Conservation (phyloP, 768 basidiomycete genomes). For the Rhizopogon sp. region DNA sequence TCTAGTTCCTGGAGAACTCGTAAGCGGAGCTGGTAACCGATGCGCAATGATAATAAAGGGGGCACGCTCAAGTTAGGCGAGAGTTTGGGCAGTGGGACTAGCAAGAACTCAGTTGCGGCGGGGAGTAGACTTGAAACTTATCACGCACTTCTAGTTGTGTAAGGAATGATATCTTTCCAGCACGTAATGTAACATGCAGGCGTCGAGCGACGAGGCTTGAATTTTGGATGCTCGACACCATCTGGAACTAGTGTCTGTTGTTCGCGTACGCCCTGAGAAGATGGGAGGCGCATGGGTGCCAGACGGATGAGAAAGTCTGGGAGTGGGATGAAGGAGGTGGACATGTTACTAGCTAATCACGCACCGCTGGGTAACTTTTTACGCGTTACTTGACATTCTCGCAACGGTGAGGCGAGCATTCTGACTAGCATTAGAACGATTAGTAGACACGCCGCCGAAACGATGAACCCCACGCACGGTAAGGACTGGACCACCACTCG, state of each 20-base stretch:
- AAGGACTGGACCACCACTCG: constrained; percentile 71
- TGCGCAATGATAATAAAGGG: constrained; percentile 46
- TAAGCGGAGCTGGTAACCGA: constrained; percentile 62
- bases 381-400: constrained; percentile 46
- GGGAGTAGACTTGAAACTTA: constrained; percentile 13
- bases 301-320: constrained; percentile 68
- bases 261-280: constrained; percentile 22
- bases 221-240: constrained; percentile 64
- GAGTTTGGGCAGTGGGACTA: constrained; percentile 21
- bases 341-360: constrained; percentile 4
- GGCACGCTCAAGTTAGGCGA: constrained; percentile 30
- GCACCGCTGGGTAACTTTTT: constrained; percentile 55
- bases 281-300: constrained; percentile 41
- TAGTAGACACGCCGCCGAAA: neutral
- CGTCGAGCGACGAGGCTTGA: constrained; percentile 41
- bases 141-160: constrained; percentile 31
- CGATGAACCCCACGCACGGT: constrained; percentile 41
- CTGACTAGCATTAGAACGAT: constrained; percentile 42
- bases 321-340: constrained; percentile 1
- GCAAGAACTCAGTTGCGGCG: constrained; percentile 2
- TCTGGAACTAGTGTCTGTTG: constrained; percentile 39
- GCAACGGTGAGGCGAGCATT: constrained; percentile 64
- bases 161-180: constrained; percentile 42
- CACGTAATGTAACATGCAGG: constrained; percentile 55
- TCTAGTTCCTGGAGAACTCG: constrained; percentile 75